phyloP scores from a whole-genome alignment of 192 early-diverging fungal species.

The Umbelopsis vinacea region DNA sequence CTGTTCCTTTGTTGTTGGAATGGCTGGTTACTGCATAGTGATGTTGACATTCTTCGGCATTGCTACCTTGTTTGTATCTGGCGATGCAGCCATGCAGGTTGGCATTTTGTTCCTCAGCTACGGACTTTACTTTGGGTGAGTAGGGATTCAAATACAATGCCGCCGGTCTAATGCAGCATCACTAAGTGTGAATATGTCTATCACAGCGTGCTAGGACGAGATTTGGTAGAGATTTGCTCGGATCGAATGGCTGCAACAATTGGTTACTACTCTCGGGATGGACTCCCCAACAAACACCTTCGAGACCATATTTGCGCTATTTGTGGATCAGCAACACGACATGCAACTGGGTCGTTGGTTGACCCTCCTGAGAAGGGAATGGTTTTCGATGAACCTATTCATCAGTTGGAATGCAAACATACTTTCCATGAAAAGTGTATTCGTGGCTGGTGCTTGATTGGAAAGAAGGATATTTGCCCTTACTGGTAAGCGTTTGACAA shows the following conservation, averaged over 20 bases:
- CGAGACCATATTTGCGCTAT: constrained; percentile 59
- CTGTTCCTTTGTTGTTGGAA: constrained; percentile 59
- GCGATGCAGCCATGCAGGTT: constrained; percentile 39
- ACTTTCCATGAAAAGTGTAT: constrained; percentile 68
- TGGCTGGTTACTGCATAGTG: constrained; percentile 56
- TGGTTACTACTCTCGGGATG: constrained; percentile 66
- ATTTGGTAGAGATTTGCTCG: constrained; percentile 66
- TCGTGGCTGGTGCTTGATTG: constrained; percentile 67
- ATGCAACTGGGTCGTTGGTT: constrained; percentile 39
- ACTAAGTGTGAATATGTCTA: not conserved
- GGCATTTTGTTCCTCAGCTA: constrained; percentile 58
- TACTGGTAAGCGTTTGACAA: constrained; percentile 48
- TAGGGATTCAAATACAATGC: not conserved
- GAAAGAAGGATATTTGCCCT: constrained; percentile 68
- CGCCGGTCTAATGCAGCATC: not conserved
- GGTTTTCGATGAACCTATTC: constrained; percentile 38
- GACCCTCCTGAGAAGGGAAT: constrained; percentile 32
- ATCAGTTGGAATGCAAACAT: constrained; percentile 55
- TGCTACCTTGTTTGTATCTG: constrained; percentile 46
- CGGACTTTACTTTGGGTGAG: constrained; percentile 68
- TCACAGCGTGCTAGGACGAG: constrained; percentile 57
- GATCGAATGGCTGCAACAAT: constrained; percentile 66
- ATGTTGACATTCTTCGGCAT: constrained; percentile 59
- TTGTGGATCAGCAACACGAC: constrained; percentile 55
- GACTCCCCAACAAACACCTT: constrained; percentile 60